Base-by-base conservation (phyloP, 768 basidiomycete species). In the Leccinellum albellum region DNA sequence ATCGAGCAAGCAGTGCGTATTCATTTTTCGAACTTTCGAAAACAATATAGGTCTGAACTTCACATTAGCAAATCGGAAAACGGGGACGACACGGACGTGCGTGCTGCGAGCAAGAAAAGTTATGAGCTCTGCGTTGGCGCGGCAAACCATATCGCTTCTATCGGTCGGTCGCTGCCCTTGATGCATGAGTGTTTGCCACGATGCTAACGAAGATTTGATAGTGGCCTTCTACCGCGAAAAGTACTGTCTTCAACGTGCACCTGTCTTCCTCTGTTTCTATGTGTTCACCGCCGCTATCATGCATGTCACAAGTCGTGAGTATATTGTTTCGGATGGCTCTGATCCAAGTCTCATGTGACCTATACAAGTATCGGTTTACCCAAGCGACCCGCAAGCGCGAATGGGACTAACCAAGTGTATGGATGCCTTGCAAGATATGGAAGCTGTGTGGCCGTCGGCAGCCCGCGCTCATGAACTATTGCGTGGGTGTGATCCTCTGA, bases 251-350 rank as follows among this genome's bases (percentile, higher is more conserved):
- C 78, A 79, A 49, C 80, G 80, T 14, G 82, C 82, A 17, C 74
- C 89, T 1, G 86, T 85, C 4, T 91, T 89, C 66, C 72, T 89
- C 28, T 86, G 82, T 64, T 92, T 90, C 66, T 91, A 90, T 64
- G 76, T 89, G 15, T 92, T 92, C 74, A 86, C 86, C 3, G 88
- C 89, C 15, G 82, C 83, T 55, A 83, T 91, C 52, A 89, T 88
- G 87, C 90, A 91, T 63, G 82, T 89, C 47, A 84, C 84, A 2
- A 85, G 76, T 40, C 70, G 89, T 92, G 65, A 62, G 89, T 80
- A 1, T 20, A 26, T 20, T 3, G 6, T 50, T 50, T 24, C 24
- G 21, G 46, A 45, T 46, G 10, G 14, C 12, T 55, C 32, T 28
- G 10, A 15, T 6, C 20, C 35, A 23, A 4, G 23, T 55, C 56